phyloP scores from a whole-genome alignment of 2,329 filamentous ascomycete species.

The Aspergillus tubingensis region DNA sequence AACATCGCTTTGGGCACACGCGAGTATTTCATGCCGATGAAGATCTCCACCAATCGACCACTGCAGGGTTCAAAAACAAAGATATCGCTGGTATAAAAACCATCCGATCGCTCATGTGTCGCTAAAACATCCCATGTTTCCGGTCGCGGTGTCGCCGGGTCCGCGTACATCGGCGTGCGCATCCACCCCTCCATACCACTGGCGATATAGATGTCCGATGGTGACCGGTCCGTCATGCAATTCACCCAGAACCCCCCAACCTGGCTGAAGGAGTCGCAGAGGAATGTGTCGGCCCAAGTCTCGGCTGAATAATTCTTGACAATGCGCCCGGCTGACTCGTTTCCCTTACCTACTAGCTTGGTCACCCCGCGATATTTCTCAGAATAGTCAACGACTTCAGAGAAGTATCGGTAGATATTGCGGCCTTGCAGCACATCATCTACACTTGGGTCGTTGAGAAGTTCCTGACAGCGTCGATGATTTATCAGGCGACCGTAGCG shows the following conservation, averaged over 20 bases:
- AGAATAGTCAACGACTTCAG: conserved; percentile 23
- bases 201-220: conserved; percentile 34
- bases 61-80: conserved; percentile 36
- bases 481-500: conserved; percentile 18
- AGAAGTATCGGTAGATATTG: conserved; percentile 22
- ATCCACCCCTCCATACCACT: conserved; percentile 34
- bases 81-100: conserved; percentile 31
- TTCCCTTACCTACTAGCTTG: conserved; percentile 23
- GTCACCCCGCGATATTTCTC: conserved; percentile 18
- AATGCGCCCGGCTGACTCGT: conserved; percentile 27
- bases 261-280: conserved; percentile 36
- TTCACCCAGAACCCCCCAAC: conserved; percentile 43
- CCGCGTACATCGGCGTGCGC: conserved; percentile 25
- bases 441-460: conserved; percentile 22
- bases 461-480: conserved; percentile 16
- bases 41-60: conserved; percentile 30
- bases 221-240: conserved; percentile 32
- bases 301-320: conserved; percentile 16
- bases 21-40: conserved; percentile 35
- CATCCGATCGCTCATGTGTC: conserved; percentile 26
- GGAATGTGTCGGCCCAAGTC: conserved; percentile 31
- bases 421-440: conserved; percentile 28
- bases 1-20: conserved; percentile 27
- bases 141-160: conserved; percentile 6
- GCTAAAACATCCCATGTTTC: conserved; percentile 32